Base-by-base conservation (phyloP, 768 basidiomycete genomes). In the Suillus americanus region DNA sequence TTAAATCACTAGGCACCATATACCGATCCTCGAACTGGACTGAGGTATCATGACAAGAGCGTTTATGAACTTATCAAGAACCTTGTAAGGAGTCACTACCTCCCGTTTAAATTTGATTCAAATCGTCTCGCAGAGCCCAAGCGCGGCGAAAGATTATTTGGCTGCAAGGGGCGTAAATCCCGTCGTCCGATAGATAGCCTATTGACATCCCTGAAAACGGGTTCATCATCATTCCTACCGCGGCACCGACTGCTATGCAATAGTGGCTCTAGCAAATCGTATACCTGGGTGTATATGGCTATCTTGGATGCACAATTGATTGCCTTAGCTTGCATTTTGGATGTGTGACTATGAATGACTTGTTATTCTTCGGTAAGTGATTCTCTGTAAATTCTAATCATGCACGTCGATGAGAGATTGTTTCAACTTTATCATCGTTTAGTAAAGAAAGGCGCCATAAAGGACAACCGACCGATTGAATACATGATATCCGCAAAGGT, bases 11-110 rank as follows among this genome's bases (percentile, higher is more conserved):
- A 92, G 91, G 92, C 90, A 0, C 91, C 89, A 1, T 94, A 94
- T 68, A 94, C 90, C 0, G 91, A 95, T 68, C 92, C 93, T 7
- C 84, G 86, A 2, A 93, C 92, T 0, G 87, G 88, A 1, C 79
- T 95, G 12, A 83, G 93, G 5, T 94, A 90, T 72, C 90, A 94
- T 66, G 89, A 94, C 80, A 92, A 91, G 79, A 91, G 87, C 66
- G 85, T 94, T n/a, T 94, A 93, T 71, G 91, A 92, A 55, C 79
- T 92, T 35, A 86, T 94, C 67, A 91, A 91, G 72, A 82, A 84
- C 57, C 76, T 95, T 71, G 92, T 92, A 59, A 65, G 82, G 68
- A 25, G n/a, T 33, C 33, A 1, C 40, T 23, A 23, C 30, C 7
- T 40, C 12, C 40, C 37, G 2, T 43, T 35, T 12, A n/a, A 3